Base-by-base conservation (phyloP, 2,329 filamentous ascomycete genomes). In the Diaporthe australafricana region DNA sequence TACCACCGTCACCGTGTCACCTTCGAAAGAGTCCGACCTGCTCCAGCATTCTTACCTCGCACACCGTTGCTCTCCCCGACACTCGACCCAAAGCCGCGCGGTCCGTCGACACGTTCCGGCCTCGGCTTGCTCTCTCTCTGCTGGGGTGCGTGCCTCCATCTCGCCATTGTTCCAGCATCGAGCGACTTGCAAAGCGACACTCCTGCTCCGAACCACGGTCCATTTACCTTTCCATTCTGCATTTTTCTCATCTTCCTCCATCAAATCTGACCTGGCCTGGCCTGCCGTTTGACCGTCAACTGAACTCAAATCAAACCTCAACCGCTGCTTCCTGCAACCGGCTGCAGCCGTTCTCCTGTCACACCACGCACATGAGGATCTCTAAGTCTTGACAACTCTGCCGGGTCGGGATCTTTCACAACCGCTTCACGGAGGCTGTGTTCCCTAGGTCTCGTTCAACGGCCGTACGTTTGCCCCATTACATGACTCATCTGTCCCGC, bases 331-430 rank as follows among this genome's bases (percentile, higher is more conserved):
- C 53, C 55, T 50, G 40, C 47, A 47, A 35, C 38, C 62, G 52
- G 62, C 25, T 63, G 62, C 53, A 45, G 62, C 71, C 62, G 50
- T 20, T 42, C 42, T 47, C 40, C 55, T 22, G 68, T 73, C 50
- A 70, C 66, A 73, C 71, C 71, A 70, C 35, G 32, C 63, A 73
- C 40, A 56, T 63, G 68, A 57, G 40, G 55, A 11, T n/a, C 38
- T 45, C 55, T 52, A 56, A 42, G 48, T 47, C 38, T 50, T 62
- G 68, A 65, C 35, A 27, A 32, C 22, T 42, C 35, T 40, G n/a
- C 42, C 47, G 35, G 45, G 45, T 38, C 20, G 45, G 38, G 47
- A 50, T 50, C 50, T 69, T n/a, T 40, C 48, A 32, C 45, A 52
- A 53, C 42, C 27, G 25, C 45, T 35, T 12, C 45, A 25, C 42